Conservation (phyloP, 1,284 basidiomycete species). For the Sphagnurus paluster region DNA sequence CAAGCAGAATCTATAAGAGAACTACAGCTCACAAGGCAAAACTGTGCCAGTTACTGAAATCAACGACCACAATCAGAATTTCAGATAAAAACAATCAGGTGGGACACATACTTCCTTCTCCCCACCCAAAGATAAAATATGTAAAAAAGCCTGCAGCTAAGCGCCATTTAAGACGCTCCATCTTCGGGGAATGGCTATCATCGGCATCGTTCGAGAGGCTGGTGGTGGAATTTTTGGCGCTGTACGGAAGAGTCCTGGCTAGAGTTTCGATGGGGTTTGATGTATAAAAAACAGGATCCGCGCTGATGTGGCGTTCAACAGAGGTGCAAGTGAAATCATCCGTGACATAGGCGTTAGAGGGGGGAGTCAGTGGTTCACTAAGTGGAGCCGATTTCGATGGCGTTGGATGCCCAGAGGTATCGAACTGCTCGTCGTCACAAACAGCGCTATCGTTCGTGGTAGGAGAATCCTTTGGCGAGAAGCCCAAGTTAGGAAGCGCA, state of each 20-base stretch:
- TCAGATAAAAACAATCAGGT: constrained; percentile 20
- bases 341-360: constrained; percentile 32
- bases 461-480: constrained; percentile 13
- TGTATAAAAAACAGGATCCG: constrained; percentile 10
- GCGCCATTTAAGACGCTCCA: constrained; percentile 37
- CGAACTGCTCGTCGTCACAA: constrained; percentile 23
- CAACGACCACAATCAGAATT: neutral
- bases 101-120: constrained; percentile 49
- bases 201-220: constrained; percentile 15
- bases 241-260: constrained; percentile 19
- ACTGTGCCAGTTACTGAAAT: constrained; percentile 28
- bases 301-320: constrained; percentile 30
- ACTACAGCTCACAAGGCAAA: constrained; percentile 40
- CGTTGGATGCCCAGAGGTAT: constrained; percentile 7
- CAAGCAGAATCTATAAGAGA: constrained; percentile 1
- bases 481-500: constrained; percentile 24
- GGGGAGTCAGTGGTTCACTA: constrained; percentile 29
- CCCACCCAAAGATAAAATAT: constrained; percentile 58
- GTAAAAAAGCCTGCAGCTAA: constrained; percentile 47
- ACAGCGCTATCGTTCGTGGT: constrained; percentile 26
- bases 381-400: constrained; percentile 10
- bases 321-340: constrained; percentile 31
- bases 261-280: constrained; percentile 23
- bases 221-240: constrained; percentile 20
- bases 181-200: constrained; percentile 3